A percentile compares a stretch with the other conserved stretches of the same genome.
These are phyloP conservation scores for Tylopilus vinaceipallidus DNA, from an alignment of 768 basidiomycete genomes.

Conservation along the genomic window DNA sequence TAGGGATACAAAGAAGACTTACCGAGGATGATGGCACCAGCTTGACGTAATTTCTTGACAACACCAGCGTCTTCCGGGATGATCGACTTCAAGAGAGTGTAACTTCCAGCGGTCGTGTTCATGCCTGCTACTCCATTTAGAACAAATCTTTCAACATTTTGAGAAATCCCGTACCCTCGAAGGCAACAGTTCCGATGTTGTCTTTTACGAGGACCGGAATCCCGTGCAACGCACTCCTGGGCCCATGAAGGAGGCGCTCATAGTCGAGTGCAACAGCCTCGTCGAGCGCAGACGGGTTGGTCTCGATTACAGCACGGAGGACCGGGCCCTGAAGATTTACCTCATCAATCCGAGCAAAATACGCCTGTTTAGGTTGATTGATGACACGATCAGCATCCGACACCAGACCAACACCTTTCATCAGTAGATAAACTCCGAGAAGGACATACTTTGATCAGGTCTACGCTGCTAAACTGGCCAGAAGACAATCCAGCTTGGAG, in stretches of 20 bases:
- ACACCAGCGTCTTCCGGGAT: slow-evolving; percentile 36
- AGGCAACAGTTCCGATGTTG: slow-evolving; percentile 31
- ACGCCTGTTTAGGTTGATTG: slow-evolving; percentile 30
- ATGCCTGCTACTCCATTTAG: slow-evolving; percentile 28
- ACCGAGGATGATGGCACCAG: slow-evolving; percentile 37
- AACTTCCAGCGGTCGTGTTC: slow-evolving; percentile 43
- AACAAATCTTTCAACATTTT: too few relatives aligned
- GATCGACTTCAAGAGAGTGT: slow-evolving; percentile 33
- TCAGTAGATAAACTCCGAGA: background rate
- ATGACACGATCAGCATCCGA: background rate
- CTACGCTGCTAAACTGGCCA: slow-evolving; percentile 39
- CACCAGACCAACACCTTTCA: background rate
- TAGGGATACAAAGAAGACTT: background rate
- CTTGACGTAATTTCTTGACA: slow-evolving; percentile 29
- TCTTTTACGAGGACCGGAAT: slow-evolving; percentile 40
- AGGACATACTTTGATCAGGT: slow-evolving; percentile 37
- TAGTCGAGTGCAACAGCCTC: slow-evolving; percentile 35
- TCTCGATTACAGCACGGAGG: slow-evolving; percentile 41
- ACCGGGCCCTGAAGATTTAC: slow-evolving; percentile 39
- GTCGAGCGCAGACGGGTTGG: slow-evolving; percentile 36
- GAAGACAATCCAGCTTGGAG: slow-evolving; percentile 38
- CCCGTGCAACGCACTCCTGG: slow-evolving; percentile 36
- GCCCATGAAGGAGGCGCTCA: slow-evolving; percentile 29
- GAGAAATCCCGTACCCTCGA: slow-evolving; percentile 18
- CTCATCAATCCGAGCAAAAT: slow-evolving; percentile 42